Base-by-base conservation (phyloP, 805 yeast genomes). In the Millerago galiae region DNA sequence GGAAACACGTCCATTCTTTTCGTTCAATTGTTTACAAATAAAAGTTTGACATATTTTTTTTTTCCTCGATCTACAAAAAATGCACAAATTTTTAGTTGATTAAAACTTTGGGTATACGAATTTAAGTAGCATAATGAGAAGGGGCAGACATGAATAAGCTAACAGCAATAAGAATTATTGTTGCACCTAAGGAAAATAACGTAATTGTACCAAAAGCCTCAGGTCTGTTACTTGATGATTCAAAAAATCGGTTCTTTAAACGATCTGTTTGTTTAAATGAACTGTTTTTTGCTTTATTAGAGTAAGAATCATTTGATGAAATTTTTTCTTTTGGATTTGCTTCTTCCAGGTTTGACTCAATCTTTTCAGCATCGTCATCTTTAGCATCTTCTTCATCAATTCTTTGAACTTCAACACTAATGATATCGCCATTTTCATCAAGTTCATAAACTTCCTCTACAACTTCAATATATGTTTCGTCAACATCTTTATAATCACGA, bases 371-470 rank as follows among this genome's bases (percentile, higher is more conserved):
- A 13, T 27, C 34, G 4, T 37, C 34, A 11, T 37, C 34, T 14
- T 16, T 27, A 29, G 7, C 16, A 8, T 29, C 17, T 14, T n/a
- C 17, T 1, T 29, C 32, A 5, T 29, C 16, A 7, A 21, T 21
- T 21, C 24, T 21, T 21, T 21, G 24, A 7, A 21, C 21, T 10
- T 14, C 21, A 10, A 31, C 16, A 4, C 15, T 11, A 15, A 14
- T 13, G 11, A 15, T n/a, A 10, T 31, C 29, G 12, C 25, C 35
- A 10, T 41, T 26, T 18, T 32, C 35, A 28, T 17, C n/a, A 14
- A 37, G 29, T 24, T 37, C 41, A 30, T 37, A 41, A 7, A 43
- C 36, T 17, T 43, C 43, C 29, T 37, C 37, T 15, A 40, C 34
- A 33, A 34, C 30, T 32, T 40, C 41, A 8, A 29, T 27, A 18